A percentile compares a stretch with the other conserved stretches of the same genome.
phyloP scores from a whole-genome alignment of 495 filamentous ascomycete species.

The Trichoderma gamsii region DNA sequence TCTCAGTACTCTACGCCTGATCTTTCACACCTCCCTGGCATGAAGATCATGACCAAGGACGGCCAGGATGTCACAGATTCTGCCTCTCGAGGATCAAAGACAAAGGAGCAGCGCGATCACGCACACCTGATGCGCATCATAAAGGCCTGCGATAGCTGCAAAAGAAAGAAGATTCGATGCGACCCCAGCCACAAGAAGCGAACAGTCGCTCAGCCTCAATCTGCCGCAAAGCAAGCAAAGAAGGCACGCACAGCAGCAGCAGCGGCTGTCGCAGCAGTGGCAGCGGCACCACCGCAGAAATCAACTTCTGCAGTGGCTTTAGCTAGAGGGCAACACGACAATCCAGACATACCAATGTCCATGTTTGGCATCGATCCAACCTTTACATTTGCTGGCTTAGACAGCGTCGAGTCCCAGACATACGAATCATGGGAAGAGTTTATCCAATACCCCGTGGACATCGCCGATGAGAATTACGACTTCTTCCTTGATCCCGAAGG shows the following conservation, averaged over 20 bases:
- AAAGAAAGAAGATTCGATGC: conserved; percentile 49
- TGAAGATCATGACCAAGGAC: conserved; percentile 55
- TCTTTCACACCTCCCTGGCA: conserved; percentile 47
- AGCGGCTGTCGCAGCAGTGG: background rate
- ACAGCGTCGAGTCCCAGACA: conserved; percentile 7
- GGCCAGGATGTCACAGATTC: conserved; percentile 51
- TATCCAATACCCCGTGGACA: conserved; percentile 20
- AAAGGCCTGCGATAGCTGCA: conserved; percentile 52
- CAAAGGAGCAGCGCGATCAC: conserved; percentile 55
- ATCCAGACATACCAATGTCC: conserved; percentile 19
- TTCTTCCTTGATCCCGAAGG: conserved; percentile 32
- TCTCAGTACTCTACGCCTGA: conserved; percentile 28
- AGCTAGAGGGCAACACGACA: conserved; percentile 20
- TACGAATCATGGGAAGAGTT: conserved; percentile 35
- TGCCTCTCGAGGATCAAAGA: conserved; percentile 52
- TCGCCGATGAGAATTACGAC: conserved; percentile 27
- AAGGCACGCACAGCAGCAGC: conserved; percentile 24
- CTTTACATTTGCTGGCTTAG: conserved; percentile 19
- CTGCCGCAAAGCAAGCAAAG: conserved; percentile 31
- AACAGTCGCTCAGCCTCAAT: conserved; percentile 29
- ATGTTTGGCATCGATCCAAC: conserved; percentile 18
- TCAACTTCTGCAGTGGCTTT: background rate
- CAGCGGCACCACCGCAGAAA: background rate
- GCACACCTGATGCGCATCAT: conserved; percentile 53
- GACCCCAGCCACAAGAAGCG: conserved; percentile 46